phyloP scores from a whole-genome alignment of 1,139 yeast genomes.

The Meyerozyma elateridarum region DNA sequence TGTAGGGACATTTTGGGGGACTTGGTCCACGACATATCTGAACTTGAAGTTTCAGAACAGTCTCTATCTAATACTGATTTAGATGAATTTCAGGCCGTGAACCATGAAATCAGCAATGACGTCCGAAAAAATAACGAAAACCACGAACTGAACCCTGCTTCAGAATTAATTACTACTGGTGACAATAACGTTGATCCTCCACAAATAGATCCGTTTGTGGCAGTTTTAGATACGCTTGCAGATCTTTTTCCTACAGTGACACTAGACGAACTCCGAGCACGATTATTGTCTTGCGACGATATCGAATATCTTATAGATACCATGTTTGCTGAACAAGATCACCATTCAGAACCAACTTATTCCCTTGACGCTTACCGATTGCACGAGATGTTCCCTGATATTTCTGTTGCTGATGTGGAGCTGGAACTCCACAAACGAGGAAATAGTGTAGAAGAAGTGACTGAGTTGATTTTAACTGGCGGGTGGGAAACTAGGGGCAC shows the following conservation, averaged over 20 bases:
- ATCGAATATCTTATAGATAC: not conserved
- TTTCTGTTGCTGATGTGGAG: not conserved
- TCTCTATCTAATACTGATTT: no score
- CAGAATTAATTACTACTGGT: no score
- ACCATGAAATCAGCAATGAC: no score
- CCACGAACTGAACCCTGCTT: no score
- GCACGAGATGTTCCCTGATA: slow-evolving; percentile 1
- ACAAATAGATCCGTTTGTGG: not conserved
- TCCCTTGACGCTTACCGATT: not conserved
- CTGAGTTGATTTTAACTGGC: no score
- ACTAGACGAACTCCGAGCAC: not conserved
- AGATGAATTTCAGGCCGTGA: no score
- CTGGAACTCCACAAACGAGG: not conserved
- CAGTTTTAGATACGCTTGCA: not conserved
- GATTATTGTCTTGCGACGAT: not conserved
- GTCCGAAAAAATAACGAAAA: no score
- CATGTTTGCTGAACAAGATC: slow-evolving; percentile 1
- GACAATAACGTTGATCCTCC: not conserved
- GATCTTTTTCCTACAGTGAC: not conserved
- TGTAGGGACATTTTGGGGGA: not conserved
- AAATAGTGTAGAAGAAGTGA: not conserved
- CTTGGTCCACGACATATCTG: not conserved
- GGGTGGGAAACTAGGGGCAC: no score
- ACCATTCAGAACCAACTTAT: not conserved
- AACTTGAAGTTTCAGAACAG: not conserved